Base-by-base conservation (phyloP, 129 eudicot species). In the Glebionis coronaria region DNA sequence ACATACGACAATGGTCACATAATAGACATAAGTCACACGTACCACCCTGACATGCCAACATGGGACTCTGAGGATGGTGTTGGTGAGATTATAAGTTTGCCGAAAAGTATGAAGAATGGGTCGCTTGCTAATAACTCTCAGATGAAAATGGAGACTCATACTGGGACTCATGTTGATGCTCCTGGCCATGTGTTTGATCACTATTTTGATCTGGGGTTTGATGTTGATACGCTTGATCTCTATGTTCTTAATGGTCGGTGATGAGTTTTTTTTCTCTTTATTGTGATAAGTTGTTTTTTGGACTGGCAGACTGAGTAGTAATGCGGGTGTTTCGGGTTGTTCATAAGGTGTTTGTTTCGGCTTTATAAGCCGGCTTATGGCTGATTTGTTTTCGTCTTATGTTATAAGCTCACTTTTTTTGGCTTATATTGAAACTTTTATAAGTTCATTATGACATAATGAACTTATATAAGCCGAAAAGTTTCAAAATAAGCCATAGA, bases 211-310 rank as follows among this genome's bases (percentile, higher is more conserved):
- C 82, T 79, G 50, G 95, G 97, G 21, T 90, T 69, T 82, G 95
- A 87, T 76, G 81, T 87, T 21, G 97, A 90, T 54, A 73, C 85
- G 44, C 91, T 90, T 40, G 95, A 90, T 72, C 83, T 90, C 56
- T 74, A 81, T 61, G 84, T 87, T 28, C 88, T 87, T 9, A 84
- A 80, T 54, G 88, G 85, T 83, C 54, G 20, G 68, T 63, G 9
- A 4, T 29, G 35, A 29, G 35, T 29, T 29, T 29, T 29, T 31
- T 5, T 5, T 5, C 38, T 5, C 7, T 5, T 31, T 5, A 31
- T 4, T 31, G 7, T 31, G 1, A 4, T 31, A 4, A 31, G 35
- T 29, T 29, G 4, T 29, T 29, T 29, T 3, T 29, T 29, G 35
- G 35, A 29, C 35, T 29, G 4, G 35, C 35, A 29, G 35, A 29